phyloP scores from a whole-genome alignment of 305 asterid genomes.

The Solanum hybrid region DNA sequence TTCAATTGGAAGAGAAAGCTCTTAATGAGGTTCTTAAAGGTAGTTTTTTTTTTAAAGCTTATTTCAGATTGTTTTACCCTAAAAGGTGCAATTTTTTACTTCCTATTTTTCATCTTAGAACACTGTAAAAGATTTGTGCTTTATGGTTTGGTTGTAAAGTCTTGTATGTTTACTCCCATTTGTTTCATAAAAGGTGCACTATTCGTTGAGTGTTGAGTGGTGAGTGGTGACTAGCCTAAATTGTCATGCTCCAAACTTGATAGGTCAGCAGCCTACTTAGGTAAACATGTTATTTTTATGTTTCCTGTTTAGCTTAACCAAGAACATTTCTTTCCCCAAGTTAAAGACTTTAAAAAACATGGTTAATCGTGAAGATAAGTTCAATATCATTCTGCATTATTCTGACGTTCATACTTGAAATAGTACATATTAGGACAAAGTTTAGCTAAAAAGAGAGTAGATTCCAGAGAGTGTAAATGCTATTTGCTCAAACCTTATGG shows the following conservation, averaged over 20 bases:
- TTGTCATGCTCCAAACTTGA: not conserved
- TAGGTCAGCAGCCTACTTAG: not conserved
- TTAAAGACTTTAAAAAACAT: not conserved
- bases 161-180: not conserved
- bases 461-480: not conserved
- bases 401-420: not conserved
- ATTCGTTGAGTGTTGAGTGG: too few relatives aligned
- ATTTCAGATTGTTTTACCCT: not conserved
- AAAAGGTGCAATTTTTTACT: not conserved
- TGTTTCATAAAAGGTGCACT: not conserved
- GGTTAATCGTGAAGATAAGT: not conserved
- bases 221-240: not conserved
- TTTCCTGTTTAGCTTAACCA: not conserved
- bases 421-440: not conserved
- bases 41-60: not conserved
- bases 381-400: not conserved
- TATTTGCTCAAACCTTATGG: not conserved
- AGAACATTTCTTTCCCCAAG: not conserved
- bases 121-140: not conserved
- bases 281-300: not conserved
- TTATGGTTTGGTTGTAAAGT: not conserved
- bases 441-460: not conserved
- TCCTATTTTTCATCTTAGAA: not conserved
- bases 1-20: constrained; percentile 49
- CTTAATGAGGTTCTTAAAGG: constrained; percentile 56